phyloP scores from a whole-genome alignment of 2,329 filamentous ascomycete genomes.

The Diaporthe citrichinensis region DNA sequence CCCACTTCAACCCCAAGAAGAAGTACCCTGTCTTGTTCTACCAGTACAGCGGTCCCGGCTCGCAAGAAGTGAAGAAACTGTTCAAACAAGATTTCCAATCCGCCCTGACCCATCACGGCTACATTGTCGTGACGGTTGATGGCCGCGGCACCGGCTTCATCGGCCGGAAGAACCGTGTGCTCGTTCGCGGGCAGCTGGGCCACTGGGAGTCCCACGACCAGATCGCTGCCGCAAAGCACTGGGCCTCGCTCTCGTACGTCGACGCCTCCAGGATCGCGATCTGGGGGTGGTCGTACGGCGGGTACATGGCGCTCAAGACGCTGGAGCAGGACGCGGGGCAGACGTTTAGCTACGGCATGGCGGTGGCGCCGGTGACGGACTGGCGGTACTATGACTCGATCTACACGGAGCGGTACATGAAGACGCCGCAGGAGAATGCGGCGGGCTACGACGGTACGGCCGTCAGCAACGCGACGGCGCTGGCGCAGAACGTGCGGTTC shows the following conservation, averaged over 20 bases:
- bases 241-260: conserved; percentile 85
- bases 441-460: conserved; percentile 82
- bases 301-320: conserved; percentile 95
- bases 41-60: conserved; percentile 95
- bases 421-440: conserved; percentile 86
- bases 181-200: conserved; percentile 87
- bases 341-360: conserved; percentile 97
- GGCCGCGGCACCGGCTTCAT: conserved; percentile 93
- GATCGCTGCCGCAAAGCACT: conserved; percentile 89
- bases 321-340: conserved; percentile 90
- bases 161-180: conserved; percentile 85
- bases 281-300: conserved; percentile 99
- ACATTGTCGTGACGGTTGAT: conserved; percentile 95
- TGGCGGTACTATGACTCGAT: conserved; percentile 96
- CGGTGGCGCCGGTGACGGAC: conserved; percentile 97
- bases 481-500: conserved; percentile 86
- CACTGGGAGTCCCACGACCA: conserved; percentile 90
- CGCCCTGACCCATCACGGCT: conserved; percentile 88
- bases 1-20: conserved; percentile 86
- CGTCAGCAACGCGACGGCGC: conserved; percentile 80
- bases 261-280: conserved; percentile 88
- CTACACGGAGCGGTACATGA: conserved; percentile 98
- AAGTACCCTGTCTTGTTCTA: conserved; percentile 96
- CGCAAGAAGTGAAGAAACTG: conserved; percentile 84
- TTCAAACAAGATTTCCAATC: conserved; percentile 92